These are phyloP conservation scores for Apiospora phragmitis DNA, from an alignment of 2,329 filamentous ascomycete species.

Conservation along the genomic window DNA sequence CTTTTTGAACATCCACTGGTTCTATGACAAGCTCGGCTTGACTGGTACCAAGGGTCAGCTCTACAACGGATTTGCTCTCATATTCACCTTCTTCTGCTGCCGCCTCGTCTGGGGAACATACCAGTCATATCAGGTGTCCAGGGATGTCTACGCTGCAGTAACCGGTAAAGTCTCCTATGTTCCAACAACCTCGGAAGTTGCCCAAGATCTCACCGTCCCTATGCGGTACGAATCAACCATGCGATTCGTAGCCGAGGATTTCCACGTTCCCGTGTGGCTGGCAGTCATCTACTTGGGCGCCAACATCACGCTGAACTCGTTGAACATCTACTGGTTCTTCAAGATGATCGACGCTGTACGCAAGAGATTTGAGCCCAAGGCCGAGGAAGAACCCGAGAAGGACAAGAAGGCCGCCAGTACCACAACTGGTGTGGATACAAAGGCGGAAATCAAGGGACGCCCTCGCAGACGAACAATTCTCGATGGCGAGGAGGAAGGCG, in stretches of 20 bases:
- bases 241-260: slow-evolving; percentile 49
- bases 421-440: slow-evolving; percentile 32
- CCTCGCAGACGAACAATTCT: slow-evolving; percentile 29
- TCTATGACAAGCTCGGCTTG: slow-evolving; percentile 82
- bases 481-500: slow-evolving; percentile 33
- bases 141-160: slow-evolving; percentile 66
- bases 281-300: slow-evolving; percentile 65
- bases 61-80: slow-evolving; percentile 73
- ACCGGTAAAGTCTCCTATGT: slow-evolving; percentile 39
- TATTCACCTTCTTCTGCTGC: slow-evolving; percentile 73
- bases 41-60: slow-evolving; percentile 74
- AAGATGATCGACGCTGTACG: slow-evolving; percentile 82
- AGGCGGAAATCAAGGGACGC: slow-evolving; percentile 22
- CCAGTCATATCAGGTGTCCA: slow-evolving; percentile 67
- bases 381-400: slow-evolving; percentile 29
- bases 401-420: slow-evolving; percentile 22
- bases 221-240: slow-evolving; percentile 44
- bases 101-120: slow-evolving; percentile 78
- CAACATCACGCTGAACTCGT: slow-evolving; percentile 70
- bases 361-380: slow-evolving; percentile 67
- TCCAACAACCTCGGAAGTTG: slow-evolving; percentile 32
- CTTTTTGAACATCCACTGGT: slow-evolving; percentile 89
- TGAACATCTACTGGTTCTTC: slow-evolving; percentile 85
- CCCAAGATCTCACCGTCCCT: slow-evolving; percentile 34
- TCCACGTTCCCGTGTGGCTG: slow-evolving; percentile 68